phyloP scores from a whole-genome alignment of 768 basidiomycete species.

The Rhodotorula kratochvilovae region DNA sequence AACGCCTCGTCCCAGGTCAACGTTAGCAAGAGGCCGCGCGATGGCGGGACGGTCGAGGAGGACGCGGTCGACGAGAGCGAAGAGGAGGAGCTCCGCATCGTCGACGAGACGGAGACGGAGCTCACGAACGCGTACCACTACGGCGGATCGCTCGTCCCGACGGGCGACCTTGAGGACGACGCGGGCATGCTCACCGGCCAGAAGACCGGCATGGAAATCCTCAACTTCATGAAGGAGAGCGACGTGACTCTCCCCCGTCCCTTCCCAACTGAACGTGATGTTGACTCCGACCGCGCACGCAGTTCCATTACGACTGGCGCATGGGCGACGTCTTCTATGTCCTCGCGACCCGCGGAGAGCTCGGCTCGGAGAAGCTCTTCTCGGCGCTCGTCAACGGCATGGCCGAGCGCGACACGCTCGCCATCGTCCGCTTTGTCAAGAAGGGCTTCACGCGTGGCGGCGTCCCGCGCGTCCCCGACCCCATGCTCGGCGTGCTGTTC shows the following conservation, averaged over 20 bases:
- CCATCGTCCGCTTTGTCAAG: constrained; percentile 76
- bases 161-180: constrained; percentile 61
- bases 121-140: constrained; percentile 81
- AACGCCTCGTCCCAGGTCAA: constrained; percentile 19
- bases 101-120: constrained; percentile 43
- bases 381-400: constrained; percentile 84
- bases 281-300: not conserved
- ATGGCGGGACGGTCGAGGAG: constrained; percentile 19
- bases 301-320: constrained; percentile 34
- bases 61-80: not conserved
- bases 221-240: constrained; percentile 68
- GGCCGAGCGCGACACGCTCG: constrained; percentile 61
- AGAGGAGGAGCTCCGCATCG: not conserved
- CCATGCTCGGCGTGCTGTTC: constrained; percentile 35
- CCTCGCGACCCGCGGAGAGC: constrained; percentile 3
- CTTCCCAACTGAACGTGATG: constrained; percentile 24
- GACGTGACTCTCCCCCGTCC: constrained; percentile 53
- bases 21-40: constrained; percentile 27
- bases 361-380: constrained; percentile 50
- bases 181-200: constrained; percentile 56
- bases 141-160: constrained; percentile 79
- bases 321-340: constrained; percentile 36
- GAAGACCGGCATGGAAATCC: constrained; percentile 77
- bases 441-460: constrained; percentile 51
- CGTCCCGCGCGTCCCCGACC: constrained; percentile 16